Conservation (phyloP, 2,329 filamentous ascomycete genomes). For the Rhinocladiella similis region DNA sequence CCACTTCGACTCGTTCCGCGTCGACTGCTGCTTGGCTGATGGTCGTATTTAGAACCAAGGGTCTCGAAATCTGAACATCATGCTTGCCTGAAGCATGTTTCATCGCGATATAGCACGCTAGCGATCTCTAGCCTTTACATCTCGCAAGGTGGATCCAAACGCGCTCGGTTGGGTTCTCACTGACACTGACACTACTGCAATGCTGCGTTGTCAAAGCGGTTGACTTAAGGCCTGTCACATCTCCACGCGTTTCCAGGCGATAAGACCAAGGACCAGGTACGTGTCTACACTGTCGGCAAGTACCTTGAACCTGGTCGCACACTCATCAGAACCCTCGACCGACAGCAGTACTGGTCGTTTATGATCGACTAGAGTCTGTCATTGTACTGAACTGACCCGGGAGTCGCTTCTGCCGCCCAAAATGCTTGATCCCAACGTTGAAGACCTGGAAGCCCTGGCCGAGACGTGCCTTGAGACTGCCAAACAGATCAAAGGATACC, state of each 20-base stretch:
- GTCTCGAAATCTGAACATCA: too few relatives aligned
- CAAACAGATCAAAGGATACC: conserved; percentile 21
- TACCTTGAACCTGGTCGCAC: neutral
- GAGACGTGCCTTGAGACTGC: conserved; percentile 24
- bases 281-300: neutral
- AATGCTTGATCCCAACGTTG: conserved; percentile 18
- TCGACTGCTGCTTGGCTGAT: too few relatives aligned
- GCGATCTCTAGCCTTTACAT: neutral
- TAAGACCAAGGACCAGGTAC: neutral
- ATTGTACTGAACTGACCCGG: neutral
- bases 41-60: too few relatives aligned
- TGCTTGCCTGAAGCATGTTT: too few relatives aligned
- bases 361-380: neutral
- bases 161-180: neutral
- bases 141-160: neutral
- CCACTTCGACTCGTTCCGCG: too few relatives aligned
- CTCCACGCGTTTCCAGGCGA: neutral
- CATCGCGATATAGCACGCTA: too few relatives aligned
- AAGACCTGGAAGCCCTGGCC: conserved; percentile 24
- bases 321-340: neutral
- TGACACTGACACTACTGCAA: conserved; percentile 11
- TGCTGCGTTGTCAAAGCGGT: conserved; percentile 14
- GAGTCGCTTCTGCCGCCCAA: neutral
- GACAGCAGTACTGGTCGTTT: neutral
- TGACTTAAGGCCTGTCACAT: neutral